These are phyloP conservation scores for Diaporthe nobilis DNA, from an alignment of 2,329 filamentous ascomycete genomes.

Conservation along the genomic window DNA sequence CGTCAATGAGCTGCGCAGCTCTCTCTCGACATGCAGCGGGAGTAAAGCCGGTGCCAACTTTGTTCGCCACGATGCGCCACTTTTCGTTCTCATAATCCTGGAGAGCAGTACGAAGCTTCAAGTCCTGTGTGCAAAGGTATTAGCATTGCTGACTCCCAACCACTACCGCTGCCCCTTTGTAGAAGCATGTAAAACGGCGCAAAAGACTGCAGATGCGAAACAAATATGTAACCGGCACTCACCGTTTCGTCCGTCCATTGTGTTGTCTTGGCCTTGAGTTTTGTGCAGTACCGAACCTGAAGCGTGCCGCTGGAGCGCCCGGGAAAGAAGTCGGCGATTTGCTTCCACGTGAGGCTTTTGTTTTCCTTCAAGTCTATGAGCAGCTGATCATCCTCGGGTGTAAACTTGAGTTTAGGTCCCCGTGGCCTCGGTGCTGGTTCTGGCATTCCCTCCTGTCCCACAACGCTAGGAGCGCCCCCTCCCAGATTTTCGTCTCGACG, in stretches of 20 bases:
- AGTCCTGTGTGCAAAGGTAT: constrained; percentile 67
- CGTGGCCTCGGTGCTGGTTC: constrained; percentile 83
- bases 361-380: constrained; percentile 94
- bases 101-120: constrained; percentile 82
- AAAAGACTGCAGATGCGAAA: background rate
- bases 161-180: no score
- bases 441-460: constrained; percentile 91
- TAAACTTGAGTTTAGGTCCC: constrained; percentile 94
- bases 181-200: background rate
- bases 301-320: constrained; percentile 90
- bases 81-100: constrained; percentile 92
- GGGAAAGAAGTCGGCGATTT: constrained; percentile 96
- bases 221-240: constrained; percentile 52
- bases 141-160: constrained; percentile 5
- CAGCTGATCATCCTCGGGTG: constrained; percentile 89
- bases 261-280: constrained; percentile 93
- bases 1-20: constrained; percentile 72
- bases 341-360: constrained; percentile 95
- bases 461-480: constrained; percentile 82
- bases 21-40: constrained; percentile 89
- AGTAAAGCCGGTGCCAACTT: constrained; percentile 91
- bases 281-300: constrained; percentile 95
- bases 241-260: constrained; percentile 96
- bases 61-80: constrained; percentile 92
- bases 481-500: constrained; percentile 67